phyloP scores from a whole-genome alignment of 139 green algal species.

The Micractinium conductrix region DNA sequence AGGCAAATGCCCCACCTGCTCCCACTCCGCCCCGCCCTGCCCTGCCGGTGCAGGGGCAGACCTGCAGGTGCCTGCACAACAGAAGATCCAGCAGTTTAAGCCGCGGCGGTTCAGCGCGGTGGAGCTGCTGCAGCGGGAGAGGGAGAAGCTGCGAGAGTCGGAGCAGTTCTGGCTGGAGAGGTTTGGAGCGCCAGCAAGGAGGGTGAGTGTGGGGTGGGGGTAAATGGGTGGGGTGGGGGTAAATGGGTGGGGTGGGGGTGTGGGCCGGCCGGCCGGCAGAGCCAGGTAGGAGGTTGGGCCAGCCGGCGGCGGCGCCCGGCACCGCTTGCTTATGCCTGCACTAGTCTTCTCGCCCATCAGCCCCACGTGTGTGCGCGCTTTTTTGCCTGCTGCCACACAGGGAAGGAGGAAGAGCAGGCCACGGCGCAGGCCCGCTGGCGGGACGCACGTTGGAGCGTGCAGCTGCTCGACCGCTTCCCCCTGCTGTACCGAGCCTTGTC shows the following conservation, averaged over 20 bases:
- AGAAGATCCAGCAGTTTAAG: not conserved
- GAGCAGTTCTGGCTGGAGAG: not conserved
- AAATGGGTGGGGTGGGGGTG: not conserved
- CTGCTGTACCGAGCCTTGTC: not conserved
- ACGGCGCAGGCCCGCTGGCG: not conserved
- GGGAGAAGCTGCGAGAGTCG: not conserved
- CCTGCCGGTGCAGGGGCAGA: not conserved
- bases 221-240: not conserved
- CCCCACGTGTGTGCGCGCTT: too few relatives aligned
- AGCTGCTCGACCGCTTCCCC: not conserved
- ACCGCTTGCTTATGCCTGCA: not conserved
- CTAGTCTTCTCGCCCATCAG: too few relatives aligned
- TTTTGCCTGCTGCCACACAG: not conserved
- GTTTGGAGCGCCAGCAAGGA: not conserved
- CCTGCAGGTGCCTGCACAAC: not conserved
- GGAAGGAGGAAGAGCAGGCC: not conserved
- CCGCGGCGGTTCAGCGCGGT: not conserved
- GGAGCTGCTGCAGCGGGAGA: not conserved
- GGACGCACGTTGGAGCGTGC: not conserved
- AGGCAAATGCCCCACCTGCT: not conserved
- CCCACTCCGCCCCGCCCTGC: not conserved
- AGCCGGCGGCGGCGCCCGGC: too few relatives aligned
- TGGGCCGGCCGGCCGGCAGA: too few relatives aligned
- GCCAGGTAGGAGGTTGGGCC: not conserved
- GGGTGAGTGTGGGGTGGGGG: not conserved